Evolutionary conservation across 176 grass and related monocot species (phyloP), one percentile per base, ranked within the genome.

Genomic region (Miscanthus lutarioriparius): DNA sequence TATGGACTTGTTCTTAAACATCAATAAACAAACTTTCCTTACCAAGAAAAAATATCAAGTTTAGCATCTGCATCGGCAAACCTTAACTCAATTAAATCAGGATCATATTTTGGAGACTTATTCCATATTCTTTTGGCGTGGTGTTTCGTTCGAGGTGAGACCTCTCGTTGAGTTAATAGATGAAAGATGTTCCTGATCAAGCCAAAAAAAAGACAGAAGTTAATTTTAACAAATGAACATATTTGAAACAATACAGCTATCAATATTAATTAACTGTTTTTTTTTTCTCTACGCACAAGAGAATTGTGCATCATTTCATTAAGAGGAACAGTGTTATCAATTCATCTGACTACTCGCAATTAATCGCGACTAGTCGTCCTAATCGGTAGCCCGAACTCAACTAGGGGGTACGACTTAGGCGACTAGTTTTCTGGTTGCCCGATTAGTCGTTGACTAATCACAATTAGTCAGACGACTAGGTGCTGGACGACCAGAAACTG

Each of bases 1-100:
- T 59, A 48, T 63, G 64, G 84, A 69, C 19, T 51, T 51, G 53
- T 76, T 47, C 26, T 45, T 74, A 39, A 82, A 45, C 69, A 61
- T 13, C 59, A 73, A 45, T 56, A 86, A 79, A 69, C 30, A 90
- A 67, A 53, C 32, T n/a, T 40, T 15, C 22, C 78, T 76, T 96
- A 99, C 96, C 96, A 99, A 65, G 96, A 96, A 92, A 88, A 92
- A 58, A 99, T 72, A 45, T 78, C 96, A 65, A 82, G 88, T 84
- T 90, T 94, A 37, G 88, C 89, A 92, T 99, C 93, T 75, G 87
- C 69, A 68, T 71, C 81, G 59, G 68, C 87, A 88, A 73, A 91
- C 89, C 86, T 84, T 87, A 86, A 74, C 58, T 76, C 88, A 41
- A 56, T 49, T 49, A 10, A 68, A 86, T 79, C 83, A 76, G 65